A percentile compares a stretch with the other conserved stretches of the same genome.
Conservation (phyloP, 140 eudicot genomes). For the Flaveria floridana region DNA sequence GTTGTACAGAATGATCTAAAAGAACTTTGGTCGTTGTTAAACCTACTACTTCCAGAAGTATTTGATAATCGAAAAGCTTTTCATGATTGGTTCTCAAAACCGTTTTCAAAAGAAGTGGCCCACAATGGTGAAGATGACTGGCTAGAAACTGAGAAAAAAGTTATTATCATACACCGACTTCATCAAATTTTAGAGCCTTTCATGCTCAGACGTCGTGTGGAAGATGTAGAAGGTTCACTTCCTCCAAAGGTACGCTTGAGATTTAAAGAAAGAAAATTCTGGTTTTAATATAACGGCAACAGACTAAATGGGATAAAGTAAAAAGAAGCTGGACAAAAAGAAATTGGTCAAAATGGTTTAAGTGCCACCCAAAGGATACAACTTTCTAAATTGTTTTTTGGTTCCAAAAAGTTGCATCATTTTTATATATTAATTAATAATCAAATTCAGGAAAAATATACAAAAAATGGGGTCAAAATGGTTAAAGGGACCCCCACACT, state of each 20-base stretch:
- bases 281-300: neutral
- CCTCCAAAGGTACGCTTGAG: slow-evolving; percentile 81
- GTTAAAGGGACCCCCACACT: neutral
- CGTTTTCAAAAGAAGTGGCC: slow-evolving; percentile 70
- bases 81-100: slow-evolving; percentile 98
- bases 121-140: slow-evolving; percentile 88
- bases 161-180: slow-evolving; percentile 88
- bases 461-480: neutral
- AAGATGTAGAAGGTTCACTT: slow-evolving; percentile 99
- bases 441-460: neutral
- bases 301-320: neutral
- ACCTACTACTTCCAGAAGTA: slow-evolving; percentile 93
- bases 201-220: slow-evolving; percentile 99
- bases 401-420: slow-evolving; percentile 1
- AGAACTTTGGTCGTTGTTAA: slow-evolving; percentile 93
- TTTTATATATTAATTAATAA: neutral
- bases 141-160: slow-evolving; percentile 98
- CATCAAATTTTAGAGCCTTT: slow-evolving; percentile 98
- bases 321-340: neutral
- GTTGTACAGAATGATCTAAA: slow-evolving; percentile 90
- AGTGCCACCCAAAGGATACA: neutral
- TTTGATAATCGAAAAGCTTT: slow-evolving; percentile 93
- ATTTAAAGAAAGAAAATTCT: neutral
- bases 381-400: neutral
- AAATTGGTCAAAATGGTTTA: neutral